Conservation (phyloP, 2,329 filamentous ascomycete genomes). For the Cryoendolithus antarcticus region DNA sequence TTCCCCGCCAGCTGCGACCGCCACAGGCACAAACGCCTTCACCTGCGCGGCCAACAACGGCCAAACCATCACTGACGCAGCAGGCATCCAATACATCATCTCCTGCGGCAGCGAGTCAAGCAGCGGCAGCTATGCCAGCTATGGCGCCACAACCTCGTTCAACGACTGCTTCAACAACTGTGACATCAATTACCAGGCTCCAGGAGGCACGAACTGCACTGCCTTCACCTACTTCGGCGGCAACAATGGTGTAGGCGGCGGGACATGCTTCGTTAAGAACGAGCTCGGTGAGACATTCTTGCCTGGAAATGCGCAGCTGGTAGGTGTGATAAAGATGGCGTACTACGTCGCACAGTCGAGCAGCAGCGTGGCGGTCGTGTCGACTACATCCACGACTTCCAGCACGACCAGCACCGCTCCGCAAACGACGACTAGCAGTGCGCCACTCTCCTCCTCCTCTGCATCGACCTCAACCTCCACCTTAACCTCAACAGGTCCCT, state of each 20-base stretch:
- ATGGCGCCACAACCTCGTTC: neutral
- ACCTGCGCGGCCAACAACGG: neutral
- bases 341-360: too few species aligned
- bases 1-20: neutral
- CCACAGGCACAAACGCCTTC: neutral
- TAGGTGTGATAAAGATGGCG: too few species aligned
- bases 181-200: neutral
- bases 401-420: neutral
- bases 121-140: neutral
- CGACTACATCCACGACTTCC: conserved; percentile 3
- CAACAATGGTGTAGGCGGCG: conserved; percentile 5
- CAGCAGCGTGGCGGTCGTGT: too few species aligned
- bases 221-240: conserved; percentile 5
- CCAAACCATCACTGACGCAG: neutral
- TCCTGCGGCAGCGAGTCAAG: neutral
- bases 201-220: conserved; percentile 2
- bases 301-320: too few species aligned
- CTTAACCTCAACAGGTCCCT: conserved; percentile 7
- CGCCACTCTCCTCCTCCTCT: neutral
- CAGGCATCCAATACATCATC: neutral
- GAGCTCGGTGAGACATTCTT: too few species aligned
- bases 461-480: conserved; percentile 5
- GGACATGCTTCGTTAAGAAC: conserved; percentile 6
- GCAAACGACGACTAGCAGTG: conserved; percentile 3
- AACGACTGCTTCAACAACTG: neutral